Evolutionary conservation across 805 yeast genomes (phyloP), one percentile per base, ranked within the genome.

Genomic region (Zygosaccharomyces gambellarensis): DNA sequence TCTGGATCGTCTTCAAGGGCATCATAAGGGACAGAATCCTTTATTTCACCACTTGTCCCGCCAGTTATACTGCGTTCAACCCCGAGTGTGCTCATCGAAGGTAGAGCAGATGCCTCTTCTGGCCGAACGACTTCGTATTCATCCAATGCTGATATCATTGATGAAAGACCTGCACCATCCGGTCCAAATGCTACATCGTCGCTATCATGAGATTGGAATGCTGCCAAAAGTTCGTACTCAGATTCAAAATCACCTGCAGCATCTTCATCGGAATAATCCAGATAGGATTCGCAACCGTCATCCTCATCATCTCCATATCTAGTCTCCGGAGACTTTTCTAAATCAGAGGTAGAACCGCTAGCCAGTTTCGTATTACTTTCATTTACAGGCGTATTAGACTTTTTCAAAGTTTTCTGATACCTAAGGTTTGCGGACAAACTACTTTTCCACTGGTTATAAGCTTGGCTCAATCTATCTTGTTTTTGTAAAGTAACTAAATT

Each of bases 71-170:
- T 53, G 25, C 48, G 42, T 29, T 22, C 14, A 10, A 42, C 19
- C 5, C 23, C 36, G 11, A 42, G 25, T 5, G 27, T 30, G 12
- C 36, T 30, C 43, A 25, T 30, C n/a, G 40, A 14, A 29, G 25
- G 41, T 23, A n/a, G 25, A 6, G 45, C 30, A 9, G 50, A 49
- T 17, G 29, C 28, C 25, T 32, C 54, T 10, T 50, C 52, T 28
- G 56, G 36, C 32, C 53, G 43, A 17, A 58, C 56, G 2, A 62
- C 61, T 21, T 62, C 65, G 45, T 63, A 65, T 49, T 65, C 68
- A 49, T 63, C 67, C 8, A 64, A 47, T 5, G 62, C 65, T 2
- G 66, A 51, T 0, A 58, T 62, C 44, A 62, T 47, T 11, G 67
- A 60, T 9, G 49, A 48, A 7, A 61, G 29, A 22, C 54, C 60